These are phyloP conservation scores for Bipolaris cookei DNA, from an alignment of 2,329 filamentous ascomycete species.

Conservation along the genomic window DNA sequence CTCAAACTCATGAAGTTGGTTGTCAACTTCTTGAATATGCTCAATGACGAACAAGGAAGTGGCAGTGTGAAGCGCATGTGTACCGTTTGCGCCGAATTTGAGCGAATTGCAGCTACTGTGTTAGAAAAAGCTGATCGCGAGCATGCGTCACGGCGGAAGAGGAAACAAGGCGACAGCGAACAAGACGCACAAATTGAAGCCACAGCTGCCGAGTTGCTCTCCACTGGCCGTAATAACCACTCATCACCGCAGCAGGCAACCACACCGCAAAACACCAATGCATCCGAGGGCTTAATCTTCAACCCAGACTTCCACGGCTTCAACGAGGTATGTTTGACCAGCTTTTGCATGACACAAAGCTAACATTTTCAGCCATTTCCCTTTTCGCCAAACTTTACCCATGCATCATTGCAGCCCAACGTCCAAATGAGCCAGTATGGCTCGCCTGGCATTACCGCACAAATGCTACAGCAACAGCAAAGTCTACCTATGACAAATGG, in stretches of 20 bases:
- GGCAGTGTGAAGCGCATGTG: constrained; percentile 94
- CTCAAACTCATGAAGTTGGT: constrained; percentile 90
- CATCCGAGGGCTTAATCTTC: constrained; percentile 38
- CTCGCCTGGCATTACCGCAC: constrained; percentile 41
- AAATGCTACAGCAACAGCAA: constrained; percentile 40
- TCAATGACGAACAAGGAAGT: constrained; percentile 88
- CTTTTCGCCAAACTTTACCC: constrained; percentile 50
- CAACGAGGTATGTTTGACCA: constrained; percentile 41
- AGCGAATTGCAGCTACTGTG: constrained; percentile 87
- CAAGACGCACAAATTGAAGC: constrained; percentile 49
- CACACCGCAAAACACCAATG: constrained; percentile 22
- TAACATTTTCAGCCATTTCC: constrained; percentile 44
- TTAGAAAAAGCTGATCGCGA: constrained; percentile 93
- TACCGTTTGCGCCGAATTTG: constrained; percentile 92
- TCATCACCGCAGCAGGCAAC: constrained; percentile 36
- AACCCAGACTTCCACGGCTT: constrained; percentile 47
- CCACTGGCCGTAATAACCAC: constrained; percentile 37
- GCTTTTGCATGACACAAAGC: not conserved
- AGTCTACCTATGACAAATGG: constrained; percentile 31
- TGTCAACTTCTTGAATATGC: constrained; percentile 86
- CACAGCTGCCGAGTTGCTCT: constrained; percentile 45
- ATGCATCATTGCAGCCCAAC: constrained; percentile 44
- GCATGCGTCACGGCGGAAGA: constrained; percentile 77
- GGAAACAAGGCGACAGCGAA: constrained; percentile 70
- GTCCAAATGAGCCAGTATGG: constrained; percentile 37